Conservation (phyloP, 2,329 filamentous ascomycete species). For the Aspergillus ochraceoroseus region DNA sequence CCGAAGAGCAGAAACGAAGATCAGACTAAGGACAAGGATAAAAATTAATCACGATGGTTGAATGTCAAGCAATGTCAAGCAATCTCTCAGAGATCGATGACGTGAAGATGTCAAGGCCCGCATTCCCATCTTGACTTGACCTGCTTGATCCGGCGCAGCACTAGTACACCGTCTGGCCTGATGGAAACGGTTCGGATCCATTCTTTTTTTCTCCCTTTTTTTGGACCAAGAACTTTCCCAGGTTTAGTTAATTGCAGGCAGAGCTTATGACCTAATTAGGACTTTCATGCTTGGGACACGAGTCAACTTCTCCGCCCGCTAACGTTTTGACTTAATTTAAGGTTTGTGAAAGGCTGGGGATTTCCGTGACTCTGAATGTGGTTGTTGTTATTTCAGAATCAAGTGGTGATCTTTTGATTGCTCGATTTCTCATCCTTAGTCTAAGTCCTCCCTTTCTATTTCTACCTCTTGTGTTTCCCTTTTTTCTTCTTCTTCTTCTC, state of each 20-base stretch:
- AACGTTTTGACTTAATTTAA: too few species aligned
- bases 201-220: too few species aligned
- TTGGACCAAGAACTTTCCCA: too few species aligned
- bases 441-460: slow-evolving; percentile 2
- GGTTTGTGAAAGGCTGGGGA: slow-evolving; percentile 2
- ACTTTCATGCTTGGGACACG: too few species aligned
- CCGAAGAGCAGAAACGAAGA: not conserved
- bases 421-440: too few species aligned
- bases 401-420: too few species aligned
- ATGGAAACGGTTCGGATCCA: too few species aligned
- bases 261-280: slow-evolving; percentile 1
- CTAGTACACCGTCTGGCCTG: too few species aligned
- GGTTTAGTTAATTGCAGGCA: too few species aligned
- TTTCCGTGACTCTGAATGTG: not conserved
- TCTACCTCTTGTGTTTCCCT: not conserved
- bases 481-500: slow-evolving; percentile 5
- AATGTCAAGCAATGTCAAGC: not conserved
- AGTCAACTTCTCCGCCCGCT: slow-evolving; percentile 13
- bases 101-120: slow-evolving; percentile 13
- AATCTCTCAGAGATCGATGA: slow-evolving; percentile 10
- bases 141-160: slow-evolving; percentile 5
- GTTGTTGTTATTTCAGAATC: too few species aligned
- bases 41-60: not conserved
- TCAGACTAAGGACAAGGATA: too few species aligned
- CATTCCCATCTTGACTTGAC: too few species aligned